Percentiles rank a stretch among this genome's conserved stretches.
Conservation (phyloP, 176 grass and related monocot species). For the Ensete glaucum region DNA sequence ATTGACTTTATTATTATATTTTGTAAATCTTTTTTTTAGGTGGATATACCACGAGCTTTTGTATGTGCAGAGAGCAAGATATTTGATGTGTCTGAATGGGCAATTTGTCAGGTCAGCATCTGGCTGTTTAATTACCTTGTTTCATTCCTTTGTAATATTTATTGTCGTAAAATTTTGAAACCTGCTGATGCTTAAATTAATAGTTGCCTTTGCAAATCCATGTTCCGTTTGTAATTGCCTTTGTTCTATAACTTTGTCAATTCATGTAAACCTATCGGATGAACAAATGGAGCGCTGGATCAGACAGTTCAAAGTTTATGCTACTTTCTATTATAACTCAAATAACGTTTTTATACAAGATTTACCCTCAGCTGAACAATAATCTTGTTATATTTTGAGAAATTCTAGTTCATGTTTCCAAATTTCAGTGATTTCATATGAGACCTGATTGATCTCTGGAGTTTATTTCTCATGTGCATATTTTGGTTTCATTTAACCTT, state of each 20-base stretch:
- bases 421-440: too few species aligned
- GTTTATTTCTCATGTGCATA: too few species aligned
- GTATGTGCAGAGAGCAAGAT: conserved; percentile 99
- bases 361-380: neutral
- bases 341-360: neutral
- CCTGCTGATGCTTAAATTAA: too few species aligned
- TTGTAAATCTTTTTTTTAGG: conserved; percentile 32
- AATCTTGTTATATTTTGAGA: neutral
- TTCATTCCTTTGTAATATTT: conserved; percentile 8
- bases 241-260: too few species aligned
- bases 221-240: neutral
- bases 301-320: too few species aligned
- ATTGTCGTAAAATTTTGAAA: neutral
- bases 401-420: neutral
- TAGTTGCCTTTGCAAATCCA: too few species aligned
- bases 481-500: too few species aligned
- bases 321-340: too few species aligned
- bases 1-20: neutral
- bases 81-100: conserved; percentile 99
- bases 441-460: too few species aligned
- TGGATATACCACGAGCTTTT: conserved; percentile 97
- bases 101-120: conserved; percentile 79
- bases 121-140: neutral
- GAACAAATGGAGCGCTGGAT: too few species aligned
- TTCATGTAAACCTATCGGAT: too few species aligned